Evolutionary conservation across 768 basidiomycete genomes (phyloP), one percentile per base, ranked within the genome.

Genomic region (Mycena galericulata): DNA sequence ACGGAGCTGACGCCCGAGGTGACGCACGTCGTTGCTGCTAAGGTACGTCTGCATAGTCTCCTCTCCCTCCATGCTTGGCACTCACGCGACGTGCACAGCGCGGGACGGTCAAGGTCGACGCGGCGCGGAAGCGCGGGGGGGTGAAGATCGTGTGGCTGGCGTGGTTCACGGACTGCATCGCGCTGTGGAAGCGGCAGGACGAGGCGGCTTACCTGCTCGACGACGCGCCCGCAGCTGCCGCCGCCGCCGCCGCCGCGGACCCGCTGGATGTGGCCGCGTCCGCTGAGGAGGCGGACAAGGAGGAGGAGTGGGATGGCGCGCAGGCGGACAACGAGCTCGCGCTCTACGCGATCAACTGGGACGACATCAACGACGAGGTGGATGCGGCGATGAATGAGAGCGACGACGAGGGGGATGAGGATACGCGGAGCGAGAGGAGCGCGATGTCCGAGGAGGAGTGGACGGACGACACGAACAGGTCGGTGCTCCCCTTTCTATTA

Each of bases 1-100:
- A 90, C 87, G 18, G 90, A 95, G 69, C 76, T 98, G 43, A 85
- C 84, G 6, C 78, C 77, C 29, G 80, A 85, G 2, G 87, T 93
- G 24, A 99, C 97, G 0, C 98, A 99, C 73, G 91, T 98, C 41
- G 95, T 99, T 24, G 93, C 96, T 24, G 93, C 92, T 11, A 95
- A 96, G 86, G 94, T 94, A 68, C 65, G 77, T 62, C 12, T 64
- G 72, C 40, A 45, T 41, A 45, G 26, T 24, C 5, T 60, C 51
- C 60, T 60, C 41, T 67, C 67, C 62, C 41, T n/a, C n/a, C n/a
- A n/a, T n/a, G 58, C 34, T 55, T 71, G 29, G 62, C 45, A 26
- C 38, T 45, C 34, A 53, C 43, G 49, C 32, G 51, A 29, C 41
- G 64, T 34, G 36, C 62, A 20, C 67, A 97, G 94, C 89, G 89